Evolutionary conservation across 805 yeast species (phyloP).

Genomic region (Suhomyces canberraensis): DNA sequence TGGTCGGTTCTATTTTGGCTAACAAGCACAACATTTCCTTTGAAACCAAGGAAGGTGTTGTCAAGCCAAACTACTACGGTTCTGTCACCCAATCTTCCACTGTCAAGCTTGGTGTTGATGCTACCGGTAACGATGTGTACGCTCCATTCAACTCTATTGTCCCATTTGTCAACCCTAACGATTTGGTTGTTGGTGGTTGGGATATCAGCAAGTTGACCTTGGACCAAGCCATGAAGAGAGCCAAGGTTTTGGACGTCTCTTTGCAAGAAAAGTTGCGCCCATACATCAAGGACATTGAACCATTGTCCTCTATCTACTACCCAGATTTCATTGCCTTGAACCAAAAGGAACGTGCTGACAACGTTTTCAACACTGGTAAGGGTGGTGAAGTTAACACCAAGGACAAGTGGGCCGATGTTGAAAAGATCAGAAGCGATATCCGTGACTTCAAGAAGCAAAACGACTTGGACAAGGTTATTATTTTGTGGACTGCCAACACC

Average conservation of each 20-base stretch:
- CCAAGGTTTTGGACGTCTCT: conserved; percentile 82
- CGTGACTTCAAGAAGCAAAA: conserved; percentile 69
- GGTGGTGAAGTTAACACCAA: conserved; percentile 49
- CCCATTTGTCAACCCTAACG: conserved; percentile 88
- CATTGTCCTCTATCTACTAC: conserved; percentile 84
- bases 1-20: conserved; percentile 80
- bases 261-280: conserved; percentile 73
- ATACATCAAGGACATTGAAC: conserved; percentile 58
- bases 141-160: conserved; percentile 88
- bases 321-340: conserved; percentile 96
- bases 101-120: conserved; percentile 83
- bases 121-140: conserved; percentile 77
- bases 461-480: conserved; percentile 78
- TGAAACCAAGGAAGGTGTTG: conserved; percentile 76
- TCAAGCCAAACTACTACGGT: conserved; percentile 81
- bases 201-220: conserved; percentile 76
- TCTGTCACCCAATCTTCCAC: conserved; percentile 94
- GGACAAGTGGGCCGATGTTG: conserved; percentile 87
- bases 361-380: conserved; percentile 60
- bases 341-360: conserved; percentile 89
- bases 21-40: conserved; percentile 76
- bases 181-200: conserved; percentile 91
- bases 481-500: conserved; percentile 96
- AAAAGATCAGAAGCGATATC: conserved; percentile 80
- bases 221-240: conserved; percentile 76